A percentile compares a stretch with the other conserved stretches of the same genome.
These are phyloP conservation scores for Chlamydomonas urium DNA, from an alignment of 139 green algal genomes.

Conservation along the genomic window DNA sequence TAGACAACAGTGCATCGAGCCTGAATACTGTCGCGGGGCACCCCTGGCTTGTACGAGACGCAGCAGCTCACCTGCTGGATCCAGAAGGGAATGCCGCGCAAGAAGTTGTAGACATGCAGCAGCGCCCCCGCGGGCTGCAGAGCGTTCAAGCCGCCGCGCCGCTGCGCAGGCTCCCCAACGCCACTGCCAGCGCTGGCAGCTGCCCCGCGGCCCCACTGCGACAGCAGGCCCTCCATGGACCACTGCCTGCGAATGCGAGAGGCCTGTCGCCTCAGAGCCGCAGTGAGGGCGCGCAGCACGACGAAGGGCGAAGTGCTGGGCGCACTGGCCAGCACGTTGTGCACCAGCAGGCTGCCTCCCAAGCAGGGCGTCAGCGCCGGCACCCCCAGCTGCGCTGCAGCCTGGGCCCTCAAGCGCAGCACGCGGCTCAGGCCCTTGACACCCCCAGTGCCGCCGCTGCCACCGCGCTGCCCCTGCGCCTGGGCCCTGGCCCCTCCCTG, in stretches of 20 bases:
- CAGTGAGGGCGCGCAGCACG: slow-evolving; percentile 1
- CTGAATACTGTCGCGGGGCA: too few species aligned
- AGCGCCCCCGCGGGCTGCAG: neutral
- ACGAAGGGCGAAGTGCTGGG: neutral
- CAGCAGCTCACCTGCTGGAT: neutral
- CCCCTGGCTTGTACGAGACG: neutral
- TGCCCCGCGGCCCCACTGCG: neutral
- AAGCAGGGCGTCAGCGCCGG: neutral
- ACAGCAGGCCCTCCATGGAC: neutral
- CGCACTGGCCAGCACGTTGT: neutral
- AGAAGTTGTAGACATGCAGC: slow-evolving; percentile 6
- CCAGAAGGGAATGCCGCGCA: slow-evolving; percentile 1
- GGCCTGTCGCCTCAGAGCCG: neutral
- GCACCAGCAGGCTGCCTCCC: neutral
- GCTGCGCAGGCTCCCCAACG: too few species aligned
- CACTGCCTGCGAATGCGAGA: neutral
- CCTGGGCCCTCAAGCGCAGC: too few species aligned
- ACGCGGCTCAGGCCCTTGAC: too few species aligned
- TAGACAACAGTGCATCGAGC: too few species aligned
- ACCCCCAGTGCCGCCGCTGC: too few species aligned
- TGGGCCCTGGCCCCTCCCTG: too few species aligned
- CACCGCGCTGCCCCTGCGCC: too few species aligned
- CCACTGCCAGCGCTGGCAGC: too few species aligned
- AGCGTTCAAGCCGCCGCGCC: too few species aligned
- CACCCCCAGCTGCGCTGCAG: too few species aligned